These are phyloP conservation scores for Massariosphaeria phaeospora DNA, from an alignment of 495 filamentous ascomycete genomes.

Conservation along the genomic window DNA sequence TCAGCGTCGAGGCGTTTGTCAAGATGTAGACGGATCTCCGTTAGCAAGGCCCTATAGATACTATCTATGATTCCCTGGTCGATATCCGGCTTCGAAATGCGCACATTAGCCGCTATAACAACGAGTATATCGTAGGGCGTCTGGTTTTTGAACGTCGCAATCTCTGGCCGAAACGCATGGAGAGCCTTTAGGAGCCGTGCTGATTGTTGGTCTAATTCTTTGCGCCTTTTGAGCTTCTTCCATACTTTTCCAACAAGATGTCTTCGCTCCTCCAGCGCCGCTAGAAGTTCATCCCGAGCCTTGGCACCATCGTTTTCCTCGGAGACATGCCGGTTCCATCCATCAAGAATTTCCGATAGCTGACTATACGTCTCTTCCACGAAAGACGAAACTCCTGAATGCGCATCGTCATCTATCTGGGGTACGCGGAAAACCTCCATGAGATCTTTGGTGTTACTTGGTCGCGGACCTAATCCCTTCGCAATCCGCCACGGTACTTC, in stretches of 20 bases:
- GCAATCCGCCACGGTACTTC: not conserved
- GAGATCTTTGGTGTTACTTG: not conserved
- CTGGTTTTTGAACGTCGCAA: not conserved
- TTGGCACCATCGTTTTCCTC: not conserved
- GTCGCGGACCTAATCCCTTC: not conserved
- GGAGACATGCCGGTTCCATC: not conserved
- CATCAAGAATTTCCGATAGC: not conserved
- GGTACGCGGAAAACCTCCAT: not conserved
- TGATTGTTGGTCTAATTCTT: not conserved
- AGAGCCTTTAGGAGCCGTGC: not conserved
- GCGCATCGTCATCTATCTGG: not conserved
- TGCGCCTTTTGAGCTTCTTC: not conserved
- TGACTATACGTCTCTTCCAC: not conserved
- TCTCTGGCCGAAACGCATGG: slow-evolving; percentile 10
- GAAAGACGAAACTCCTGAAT: not conserved
- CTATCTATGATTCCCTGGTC: not conserved
- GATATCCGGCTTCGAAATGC: slow-evolving; percentile 3
- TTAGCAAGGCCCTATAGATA: not conserved
- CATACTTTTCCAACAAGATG: not conserved
- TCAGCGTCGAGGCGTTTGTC: no score
- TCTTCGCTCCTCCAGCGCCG: not conserved
- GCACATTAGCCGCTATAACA: slow-evolving; percentile 1
- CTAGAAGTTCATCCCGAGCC: not conserved
- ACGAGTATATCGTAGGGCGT: not conserved
- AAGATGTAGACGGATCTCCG: not conserved